Base-by-base conservation (phyloP, 75 land plant species). In the Selaginella moellendorffii region DNA sequence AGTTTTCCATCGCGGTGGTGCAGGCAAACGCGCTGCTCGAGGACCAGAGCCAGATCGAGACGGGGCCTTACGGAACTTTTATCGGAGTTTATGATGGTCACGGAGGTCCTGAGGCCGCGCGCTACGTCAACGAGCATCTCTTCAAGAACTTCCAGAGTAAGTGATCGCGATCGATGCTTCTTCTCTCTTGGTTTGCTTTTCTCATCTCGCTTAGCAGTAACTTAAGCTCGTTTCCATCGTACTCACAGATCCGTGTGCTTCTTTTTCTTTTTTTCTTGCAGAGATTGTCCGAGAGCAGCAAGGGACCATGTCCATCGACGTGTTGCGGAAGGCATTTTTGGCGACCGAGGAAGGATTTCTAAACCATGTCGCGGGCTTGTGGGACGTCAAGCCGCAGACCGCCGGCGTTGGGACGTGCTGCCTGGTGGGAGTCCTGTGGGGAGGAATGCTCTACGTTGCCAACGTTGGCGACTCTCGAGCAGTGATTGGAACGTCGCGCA, bases 321-420 rank as follows among this genome's bases (percentile, higher is more conserved):
- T 81, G 29, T 69, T 86, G 59, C 73, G 78, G 69, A 76, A 71
- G 68, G 90, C 90, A 19, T 72, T 86, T 53, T 22, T 36, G 54
- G 74, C 80, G 2, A 86, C 81, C 1, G 90, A 86, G 31, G 84
- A 81, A 65, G 90, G 78, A 2, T 86, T 86, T 28, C 24, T 75
- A 65, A 76, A 67, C 29, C 63, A 78, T 59, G 90, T 86, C 20
- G 82, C 76, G 72, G 53, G 61, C 12, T 17, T 68, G 14, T 72
- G 86, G 74, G 75, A 61, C 8, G 46, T 65, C 2, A 61, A 65
- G 63, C 90, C 90, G 5, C 74, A 78, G 26, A 76, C 83, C 28
- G 87, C 81, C 30, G 75, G 87, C 8, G 87, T 83, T n/a, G 87
- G 90, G n/a, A 80, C 90, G 0, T 86, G 90, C 61, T 86, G 90